Conservation (phyloP, 2,329 filamentous ascomycete species). For the Talaromyces piceae region DNA sequence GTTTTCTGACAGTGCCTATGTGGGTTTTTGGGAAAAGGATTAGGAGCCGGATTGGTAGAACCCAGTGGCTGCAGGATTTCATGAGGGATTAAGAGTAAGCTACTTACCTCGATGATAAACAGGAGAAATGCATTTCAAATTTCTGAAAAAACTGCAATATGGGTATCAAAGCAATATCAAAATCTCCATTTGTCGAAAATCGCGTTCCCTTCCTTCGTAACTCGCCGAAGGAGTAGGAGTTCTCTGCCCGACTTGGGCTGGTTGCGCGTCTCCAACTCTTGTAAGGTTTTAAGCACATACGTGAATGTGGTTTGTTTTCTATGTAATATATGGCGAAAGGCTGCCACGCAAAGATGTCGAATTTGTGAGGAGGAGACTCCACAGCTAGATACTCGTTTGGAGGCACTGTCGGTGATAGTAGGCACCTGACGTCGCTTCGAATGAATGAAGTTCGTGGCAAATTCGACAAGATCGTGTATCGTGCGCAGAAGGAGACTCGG, state of each 20-base stretch:
- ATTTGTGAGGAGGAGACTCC: constrained; percentile 54
- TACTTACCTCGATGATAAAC: too few relatives aligned
- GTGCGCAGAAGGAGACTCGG: constrained; percentile 56
- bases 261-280: constrained; percentile 38
- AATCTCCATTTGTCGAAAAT: constrained; percentile 33
- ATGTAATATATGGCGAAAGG: constrained; percentile 61
- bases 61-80: background rate
- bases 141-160: background rate
- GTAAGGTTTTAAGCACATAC: constrained; percentile 62
- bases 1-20: constrained; percentile 5
- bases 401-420: constrained; percentile 7
- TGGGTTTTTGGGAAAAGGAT: constrained; percentile 10
- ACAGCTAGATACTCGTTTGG: constrained; percentile 42
- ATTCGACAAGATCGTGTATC: constrained; percentile 57
- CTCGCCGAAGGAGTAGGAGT: constrained; percentile 24
- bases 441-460: constrained; percentile 58
- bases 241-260: constrained; percentile 28
- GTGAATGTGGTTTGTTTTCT: constrained; percentile 65
- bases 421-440: constrained; percentile 35
- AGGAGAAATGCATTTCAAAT: background rate
- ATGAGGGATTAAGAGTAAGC: background rate
- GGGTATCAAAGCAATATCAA: constrained; percentile 7
- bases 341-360: constrained; percentile 58
- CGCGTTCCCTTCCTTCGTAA: constrained; percentile 26
- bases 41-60: constrained; percentile 4